Evolutionary conservation across 2,329 filamentous ascomycete species (phyloP).

Genomic region (Pezicula rhizophila): DNA sequence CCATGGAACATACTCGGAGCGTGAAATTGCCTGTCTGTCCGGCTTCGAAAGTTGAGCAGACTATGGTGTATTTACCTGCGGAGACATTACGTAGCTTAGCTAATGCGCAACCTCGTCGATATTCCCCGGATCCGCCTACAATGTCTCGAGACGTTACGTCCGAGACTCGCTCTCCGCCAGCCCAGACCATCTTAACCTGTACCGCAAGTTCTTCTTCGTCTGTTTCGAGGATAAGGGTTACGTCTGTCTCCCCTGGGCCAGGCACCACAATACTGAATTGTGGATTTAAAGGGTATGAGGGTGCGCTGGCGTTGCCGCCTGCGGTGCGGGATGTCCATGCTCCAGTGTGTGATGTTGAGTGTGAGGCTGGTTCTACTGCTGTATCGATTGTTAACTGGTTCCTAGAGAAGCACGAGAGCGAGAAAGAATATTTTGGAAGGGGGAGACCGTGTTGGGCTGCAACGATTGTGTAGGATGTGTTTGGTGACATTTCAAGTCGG

Average conservation of each 20-base stretch:
- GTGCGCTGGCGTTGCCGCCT: conserved; percentile 74
- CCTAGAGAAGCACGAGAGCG: conserved; percentile 74
- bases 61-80: conserved; percentile 74
- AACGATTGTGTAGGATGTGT: conserved; percentile 52
- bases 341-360: conserved; percentile 50
- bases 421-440: conserved; percentile 72
- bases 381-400: conserved; percentile 52
- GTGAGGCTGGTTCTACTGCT: conserved; percentile 36
- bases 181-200: conserved; percentile 81
- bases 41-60: conserved; percentile 85
- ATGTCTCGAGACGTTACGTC: conserved; percentile 70
- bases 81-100: conserved; percentile 56
- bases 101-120: conserved; percentile 72
- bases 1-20: conserved; percentile 64
- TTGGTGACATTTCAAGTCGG: conserved; percentile 53
- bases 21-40: conserved; percentile 70
- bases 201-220: conserved; percentile 62
- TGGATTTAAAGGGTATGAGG: conserved; percentile 78
- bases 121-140: conserved; percentile 79
- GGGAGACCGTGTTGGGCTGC: conserved; percentile 76
- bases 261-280: conserved; percentile 67
- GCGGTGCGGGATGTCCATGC: conserved; percentile 75
- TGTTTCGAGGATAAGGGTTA: conserved; percentile 71
- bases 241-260: conserved; percentile 43
- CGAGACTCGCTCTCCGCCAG: conserved; percentile 64